Percentiles rank a stretch among this genome's conserved stretches.
These are phyloP conservation scores for Zygosaccharomyces siamensis DNA, from an alignment of 805 yeast species.

Conservation along the genomic window DNA sequence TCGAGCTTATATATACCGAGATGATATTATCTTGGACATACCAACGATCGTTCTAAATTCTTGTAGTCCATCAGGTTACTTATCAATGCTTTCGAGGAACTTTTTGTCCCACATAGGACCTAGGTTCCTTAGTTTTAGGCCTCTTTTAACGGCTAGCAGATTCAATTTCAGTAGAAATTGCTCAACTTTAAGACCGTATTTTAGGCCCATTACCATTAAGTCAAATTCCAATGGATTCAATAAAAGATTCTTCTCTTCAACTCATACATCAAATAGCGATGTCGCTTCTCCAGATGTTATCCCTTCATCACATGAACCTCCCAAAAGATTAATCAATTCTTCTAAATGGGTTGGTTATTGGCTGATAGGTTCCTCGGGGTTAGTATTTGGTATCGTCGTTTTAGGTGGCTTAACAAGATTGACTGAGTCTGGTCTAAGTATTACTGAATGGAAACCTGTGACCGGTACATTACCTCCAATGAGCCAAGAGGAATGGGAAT, in stretches of 20 bases:
- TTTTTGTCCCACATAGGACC: neutral
- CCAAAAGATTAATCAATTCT: constrained; percentile 41
- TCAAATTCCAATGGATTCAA: neutral
- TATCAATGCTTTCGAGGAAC: neutral
- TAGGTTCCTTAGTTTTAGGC: neutral
- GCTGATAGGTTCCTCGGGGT: constrained; percentile 78
- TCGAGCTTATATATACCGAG: neutral
- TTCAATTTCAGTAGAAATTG: neutral
- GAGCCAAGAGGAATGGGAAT: constrained; percentile 75
- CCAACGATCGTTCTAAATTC: neutral
- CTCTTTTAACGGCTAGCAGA: neutral
- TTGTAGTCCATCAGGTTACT: neutral
- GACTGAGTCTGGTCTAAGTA: constrained; percentile 92
- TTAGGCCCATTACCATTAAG: neutral
- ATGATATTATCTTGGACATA: neutral
- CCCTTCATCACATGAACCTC: constrained; percentile 17
- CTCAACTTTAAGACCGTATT: neutral
- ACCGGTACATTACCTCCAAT: constrained; percentile 93
- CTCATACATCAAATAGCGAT: constrained; percentile 10
- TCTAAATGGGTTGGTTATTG: constrained; percentile 74
- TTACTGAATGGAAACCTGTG: constrained; percentile 98
- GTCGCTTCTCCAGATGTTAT: neutral
- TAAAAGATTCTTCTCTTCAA: constrained; percentile 12
- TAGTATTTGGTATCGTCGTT: constrained; percentile 94
- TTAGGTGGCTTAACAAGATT: constrained; percentile 93